Percentiles rank a stretch among this genome's conserved stretches.
Evolutionary conservation across 164 flowering plant genomes (phyloP).

Genomic region (Buxus sempervirens): DNA sequence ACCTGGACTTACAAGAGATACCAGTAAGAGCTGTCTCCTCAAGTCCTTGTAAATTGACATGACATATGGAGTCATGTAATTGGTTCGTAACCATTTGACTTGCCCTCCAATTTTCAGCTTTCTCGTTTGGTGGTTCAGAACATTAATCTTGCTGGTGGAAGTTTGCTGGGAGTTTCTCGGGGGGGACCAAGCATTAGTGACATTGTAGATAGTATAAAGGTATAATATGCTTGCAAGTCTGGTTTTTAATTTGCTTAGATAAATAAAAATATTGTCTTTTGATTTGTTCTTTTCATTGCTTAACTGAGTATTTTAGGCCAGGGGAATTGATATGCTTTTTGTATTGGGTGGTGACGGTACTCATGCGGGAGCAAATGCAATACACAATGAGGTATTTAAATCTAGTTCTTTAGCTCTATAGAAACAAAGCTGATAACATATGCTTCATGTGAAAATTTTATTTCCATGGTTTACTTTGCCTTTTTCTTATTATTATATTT

Average conservation of each 20-base stretch:
- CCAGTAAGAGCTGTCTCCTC: conserved; percentile 22
- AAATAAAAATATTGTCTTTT: not conserved
- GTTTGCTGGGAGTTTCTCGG: conserved; percentile 37
- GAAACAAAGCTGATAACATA: not conserved
- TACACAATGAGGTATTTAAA: conserved; percentile 41
- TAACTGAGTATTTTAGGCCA: conserved; percentile 26
- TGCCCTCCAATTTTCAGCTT: conserved; percentile 20
- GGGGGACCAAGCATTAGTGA: conserved; percentile 25
- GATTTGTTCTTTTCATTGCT: not conserved
- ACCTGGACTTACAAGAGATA: conserved; percentile 26
- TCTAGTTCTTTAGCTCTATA: conserved; percentile 7
- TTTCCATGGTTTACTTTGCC: not conserved
- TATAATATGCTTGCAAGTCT: not conserved
- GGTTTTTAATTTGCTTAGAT: not conserved
- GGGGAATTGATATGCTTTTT: conserved; percentile 41
- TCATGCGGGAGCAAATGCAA: conserved; percentile 49
- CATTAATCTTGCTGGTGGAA: conserved; percentile 41
- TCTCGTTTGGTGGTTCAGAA: conserved; percentile 38
- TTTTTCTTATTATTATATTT: no score
- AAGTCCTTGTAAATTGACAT: not conserved
- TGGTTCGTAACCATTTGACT: not conserved
- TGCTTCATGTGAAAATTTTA: not conserved
- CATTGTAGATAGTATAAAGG: conserved; percentile 37
- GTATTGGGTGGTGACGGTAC: conserved; percentile 48
- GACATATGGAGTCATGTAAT: not conserved